Conservation (phyloP, 306 rosid species). For the Vigna radiata region DNA sequence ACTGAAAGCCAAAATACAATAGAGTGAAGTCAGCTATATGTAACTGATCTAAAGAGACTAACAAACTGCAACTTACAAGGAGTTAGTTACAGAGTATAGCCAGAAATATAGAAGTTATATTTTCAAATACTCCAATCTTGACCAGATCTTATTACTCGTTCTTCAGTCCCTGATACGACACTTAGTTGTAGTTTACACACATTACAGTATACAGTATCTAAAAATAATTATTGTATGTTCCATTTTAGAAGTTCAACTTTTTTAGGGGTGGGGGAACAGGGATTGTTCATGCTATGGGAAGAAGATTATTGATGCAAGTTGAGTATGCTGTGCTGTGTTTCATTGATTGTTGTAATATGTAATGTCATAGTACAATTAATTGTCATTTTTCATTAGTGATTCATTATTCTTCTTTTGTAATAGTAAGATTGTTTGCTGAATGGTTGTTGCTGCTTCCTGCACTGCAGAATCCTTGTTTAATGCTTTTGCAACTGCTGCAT, state of each 20-base stretch:
- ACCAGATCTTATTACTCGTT: slow-evolving; percentile 1
- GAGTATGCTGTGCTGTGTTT: slow-evolving; percentile 1
- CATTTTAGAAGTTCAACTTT: neutral
- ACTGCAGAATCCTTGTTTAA: slow-evolving; percentile 90
- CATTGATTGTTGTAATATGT: slow-evolving; percentile 11
- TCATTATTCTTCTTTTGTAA: slow-evolving; percentile 28
- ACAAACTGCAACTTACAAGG: too few species aligned
- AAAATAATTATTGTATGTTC: neutral
- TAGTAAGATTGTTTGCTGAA: slow-evolving; percentile 35
- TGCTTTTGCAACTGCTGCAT: slow-evolving; percentile 98
- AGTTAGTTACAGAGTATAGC: too few species aligned
- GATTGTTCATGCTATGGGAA: neutral
- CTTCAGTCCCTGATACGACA: neutral
- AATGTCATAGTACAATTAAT: neutral
- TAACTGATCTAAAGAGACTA: too few species aligned
- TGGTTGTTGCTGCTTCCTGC: slow-evolving; percentile 36
- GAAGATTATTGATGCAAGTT: neutral
- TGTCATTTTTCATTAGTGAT: slow-evolving; percentile 26
- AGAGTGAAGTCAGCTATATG: too few species aligned
- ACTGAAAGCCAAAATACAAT: too few species aligned
- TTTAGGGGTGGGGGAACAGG: neutral
- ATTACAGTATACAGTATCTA: neutral
- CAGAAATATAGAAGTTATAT: too few species aligned
- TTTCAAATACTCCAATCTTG: too few species aligned
- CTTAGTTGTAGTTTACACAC: slow-evolving; percentile 3